phyloP scores from a whole-genome alignment of 768 basidiomycete genomes.

The Mycena albidolilacea region DNA sequence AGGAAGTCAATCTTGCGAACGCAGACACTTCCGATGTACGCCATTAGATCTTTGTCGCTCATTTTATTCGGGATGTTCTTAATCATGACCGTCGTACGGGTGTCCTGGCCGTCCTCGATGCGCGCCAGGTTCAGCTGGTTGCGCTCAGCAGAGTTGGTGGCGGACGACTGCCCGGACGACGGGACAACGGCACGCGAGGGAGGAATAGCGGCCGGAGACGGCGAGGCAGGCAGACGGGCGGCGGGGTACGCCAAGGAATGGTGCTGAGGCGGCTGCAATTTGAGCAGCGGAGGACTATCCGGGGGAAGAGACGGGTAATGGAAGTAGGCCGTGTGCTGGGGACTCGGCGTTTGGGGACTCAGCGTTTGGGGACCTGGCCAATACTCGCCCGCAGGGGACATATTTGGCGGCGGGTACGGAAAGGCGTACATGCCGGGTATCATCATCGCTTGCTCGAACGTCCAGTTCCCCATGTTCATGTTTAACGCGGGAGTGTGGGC shows the following conservation, averaged over 20 bases:
- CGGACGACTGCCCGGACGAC: constrained; percentile 1
- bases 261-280: constrained; percentile 27
- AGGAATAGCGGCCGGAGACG: constrained; percentile 8
- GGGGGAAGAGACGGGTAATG: constrained; percentile 37
- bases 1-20: constrained; percentile 88
- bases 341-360: constrained; percentile 23
- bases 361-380: constrained; percentile 32
- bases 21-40: constrained; percentile 80
- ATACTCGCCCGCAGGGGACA: constrained; percentile 29
- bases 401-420: constrained; percentile 17
- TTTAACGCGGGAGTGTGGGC: constrained; percentile 21
- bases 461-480: constrained; percentile 41
- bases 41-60: constrained; percentile 80
- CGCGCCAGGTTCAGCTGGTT: constrained; percentile 77
- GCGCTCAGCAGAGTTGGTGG: constrained; percentile 49
- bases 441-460: constrained; percentile 49
- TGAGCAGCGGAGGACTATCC: constrained; percentile 30
- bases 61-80: constrained; percentile 96
- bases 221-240: constrained; percentile 16
- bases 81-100: constrained; percentile 89
- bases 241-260: constrained; percentile 13
- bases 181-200: constrained; percentile 15
- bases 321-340: constrained; percentile 29
- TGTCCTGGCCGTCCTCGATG: constrained; percentile 85
- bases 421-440: constrained; percentile 29